A percentile compares a stretch with the other conserved stretches of the same genome.
Conservation (phyloP, 2,329 filamentous ascomycete species). For the Diplodia scrobiculata region DNA sequence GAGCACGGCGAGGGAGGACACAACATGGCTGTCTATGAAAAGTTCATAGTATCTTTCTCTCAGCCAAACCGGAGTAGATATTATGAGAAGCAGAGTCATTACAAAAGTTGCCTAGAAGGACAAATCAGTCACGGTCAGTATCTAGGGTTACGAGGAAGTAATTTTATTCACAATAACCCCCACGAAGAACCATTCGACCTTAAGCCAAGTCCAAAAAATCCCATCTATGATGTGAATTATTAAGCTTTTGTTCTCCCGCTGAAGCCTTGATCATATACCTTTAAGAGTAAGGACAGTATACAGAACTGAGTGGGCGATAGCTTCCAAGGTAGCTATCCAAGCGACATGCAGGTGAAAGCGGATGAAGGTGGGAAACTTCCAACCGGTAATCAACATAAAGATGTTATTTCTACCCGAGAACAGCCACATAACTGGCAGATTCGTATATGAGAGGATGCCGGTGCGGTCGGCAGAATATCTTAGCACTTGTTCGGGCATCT, state of each 20-base stretch:
- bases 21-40: constrained; percentile 50
- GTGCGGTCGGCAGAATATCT: constrained; percentile 17
- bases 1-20: constrained; percentile 48
- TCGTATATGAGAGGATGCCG: constrained; percentile 8
- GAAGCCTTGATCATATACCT: neutral
- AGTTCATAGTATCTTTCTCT: constrained; percentile 53
- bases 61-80: constrained; percentile 56
- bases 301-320: constrained; percentile 63
- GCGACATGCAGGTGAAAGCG: constrained; percentile 69
- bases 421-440: constrained; percentile 55
- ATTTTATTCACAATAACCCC: constrained; percentile 2
- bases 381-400: constrained; percentile 67
- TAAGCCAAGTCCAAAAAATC: constrained; percentile 1
- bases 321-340: constrained; percentile 63
- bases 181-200: constrained; percentile 16
- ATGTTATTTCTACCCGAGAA: constrained; percentile 69
- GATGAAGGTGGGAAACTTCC: constrained; percentile 68
- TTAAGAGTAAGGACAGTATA: constrained; percentile 53
- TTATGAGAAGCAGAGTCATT: constrained; percentile 51
- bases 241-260: neutral
- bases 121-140: neutral
- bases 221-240: neutral
- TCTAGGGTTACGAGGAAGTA: neutral
- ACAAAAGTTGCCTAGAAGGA: constrained; percentile 38
- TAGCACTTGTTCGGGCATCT: neutral